Percentiles rank a stretch among this genome's conserved stretches.
Evolutionary conservation across 2,329 filamentous ascomycete genomes (phyloP).

Genomic region (Ophiostoma montium): DNA sequence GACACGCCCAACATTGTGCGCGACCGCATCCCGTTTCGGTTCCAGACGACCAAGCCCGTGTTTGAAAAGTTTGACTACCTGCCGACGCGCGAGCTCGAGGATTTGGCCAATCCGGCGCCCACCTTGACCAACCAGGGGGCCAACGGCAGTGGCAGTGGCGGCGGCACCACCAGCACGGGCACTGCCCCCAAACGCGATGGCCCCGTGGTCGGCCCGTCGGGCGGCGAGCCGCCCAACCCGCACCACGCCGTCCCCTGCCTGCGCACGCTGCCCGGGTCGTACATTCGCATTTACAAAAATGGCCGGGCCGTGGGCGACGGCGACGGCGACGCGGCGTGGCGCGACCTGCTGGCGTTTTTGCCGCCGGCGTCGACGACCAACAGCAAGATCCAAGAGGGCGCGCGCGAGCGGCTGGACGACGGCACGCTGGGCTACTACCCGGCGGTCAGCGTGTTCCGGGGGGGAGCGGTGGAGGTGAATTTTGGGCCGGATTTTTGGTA

Average conservation of each 20-base stretch:
- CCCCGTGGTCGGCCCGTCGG: constrained; percentile 18
- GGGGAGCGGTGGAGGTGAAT: constrained; percentile 82
- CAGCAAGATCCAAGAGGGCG: constrained; percentile 56
- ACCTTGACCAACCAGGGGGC: constrained; percentile 20
- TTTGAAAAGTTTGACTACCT: constrained; percentile 90
- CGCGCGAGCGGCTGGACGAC: constrained; percentile 79
- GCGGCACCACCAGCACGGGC: constrained; percentile 5
- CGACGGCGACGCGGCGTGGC: constrained; percentile 42
- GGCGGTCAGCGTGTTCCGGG: constrained; percentile 80
- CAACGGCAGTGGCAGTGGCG: constrained; percentile 11
- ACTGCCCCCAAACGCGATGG: constrained; percentile 9
- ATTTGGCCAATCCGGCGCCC: constrained; percentile 58
- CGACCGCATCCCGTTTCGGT: constrained; percentile 86
- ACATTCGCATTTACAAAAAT: constrained; percentile 87
- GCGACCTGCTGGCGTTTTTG: constrained; percentile 76
- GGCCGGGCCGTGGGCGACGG: constrained; percentile 65
- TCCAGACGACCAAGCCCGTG: constrained; percentile 74
- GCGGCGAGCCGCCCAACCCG: constrained; percentile 45
- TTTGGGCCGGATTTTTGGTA: constrained; percentile 91
- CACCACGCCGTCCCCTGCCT: constrained; percentile 63
- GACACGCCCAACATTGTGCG: constrained; percentile 69
- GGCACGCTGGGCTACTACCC: constrained; percentile 94
- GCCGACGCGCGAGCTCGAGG: constrained; percentile 74
- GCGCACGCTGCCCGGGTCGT: constrained; percentile 72
- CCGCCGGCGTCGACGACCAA: constrained; percentile 74